phyloP scores from a whole-genome alignment of 2,329 filamentous ascomycete genomes.

The Rhynchosporium graminicola region DNA sequence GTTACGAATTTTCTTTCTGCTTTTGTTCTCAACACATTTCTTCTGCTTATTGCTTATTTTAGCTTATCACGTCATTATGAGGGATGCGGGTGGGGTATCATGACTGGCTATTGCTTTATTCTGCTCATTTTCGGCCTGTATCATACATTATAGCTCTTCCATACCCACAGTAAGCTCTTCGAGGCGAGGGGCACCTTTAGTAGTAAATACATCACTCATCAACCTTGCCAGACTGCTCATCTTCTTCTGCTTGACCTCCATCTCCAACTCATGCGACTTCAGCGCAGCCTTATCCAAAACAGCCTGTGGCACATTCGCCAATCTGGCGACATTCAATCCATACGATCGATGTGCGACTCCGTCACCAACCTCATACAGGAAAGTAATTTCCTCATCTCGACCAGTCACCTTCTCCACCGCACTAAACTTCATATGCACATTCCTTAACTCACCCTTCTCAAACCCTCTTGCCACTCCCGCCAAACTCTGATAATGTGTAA shows the following conservation, averaged over 20 bases:
- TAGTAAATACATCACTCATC: slow-evolving; percentile 33
- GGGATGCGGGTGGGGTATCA: slow-evolving; percentile 8
- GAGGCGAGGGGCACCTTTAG: slow-evolving; percentile 28
- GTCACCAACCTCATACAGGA: slow-evolving; percentile 88
- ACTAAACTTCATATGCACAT: slow-evolving; percentile 93
- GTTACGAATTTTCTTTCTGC: slow-evolving; percentile 2
- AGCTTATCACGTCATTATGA: slow-evolving; percentile 12
- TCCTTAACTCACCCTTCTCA: slow-evolving; percentile 64
- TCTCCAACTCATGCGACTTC: slow-evolving; percentile 81
- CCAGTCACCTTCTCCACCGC: slow-evolving; percentile 38
- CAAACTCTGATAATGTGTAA: slow-evolving; percentile 95
- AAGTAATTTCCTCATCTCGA: slow-evolving; percentile 80
- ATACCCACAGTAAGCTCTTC: slow-evolving; percentile 44
- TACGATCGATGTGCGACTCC: slow-evolving; percentile 94
- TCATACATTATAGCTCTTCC: slow-evolving; percentile 54
- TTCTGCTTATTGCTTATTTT: slow-evolving; percentile 6
- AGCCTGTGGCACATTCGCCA: slow-evolving; percentile 76
- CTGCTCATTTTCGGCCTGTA: slow-evolving; percentile 11
- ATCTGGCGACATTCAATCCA: slow-evolving; percentile 85
- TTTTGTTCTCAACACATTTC: background rate
- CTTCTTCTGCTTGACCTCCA: slow-evolving; percentile 64
- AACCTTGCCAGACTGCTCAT: slow-evolving; percentile 44
- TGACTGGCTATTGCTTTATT: slow-evolving; percentile 27
- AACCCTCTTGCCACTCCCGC: slow-evolving; percentile 70
- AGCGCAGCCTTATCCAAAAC: slow-evolving; percentile 77